Evolutionary conservation across 805 yeast species (phyloP).

Genomic region (Monosporozyma unispora): DNA sequence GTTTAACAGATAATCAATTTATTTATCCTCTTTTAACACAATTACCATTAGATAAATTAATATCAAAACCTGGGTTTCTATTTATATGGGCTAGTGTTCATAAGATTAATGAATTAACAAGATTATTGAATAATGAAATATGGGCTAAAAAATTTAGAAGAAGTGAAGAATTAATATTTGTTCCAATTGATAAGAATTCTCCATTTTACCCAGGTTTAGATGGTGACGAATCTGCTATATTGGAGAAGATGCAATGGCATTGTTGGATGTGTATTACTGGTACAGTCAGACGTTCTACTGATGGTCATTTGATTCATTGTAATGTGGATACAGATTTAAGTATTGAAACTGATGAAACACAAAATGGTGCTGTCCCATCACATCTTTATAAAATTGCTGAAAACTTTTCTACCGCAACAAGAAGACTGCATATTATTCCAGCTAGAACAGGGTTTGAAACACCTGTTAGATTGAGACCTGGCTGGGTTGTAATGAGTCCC

Average conservation of each 20-base stretch:
- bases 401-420: slow-evolving; percentile 73
- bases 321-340: slow-evolving; percentile 84
- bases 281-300: slow-evolving; percentile 78
- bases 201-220: slow-evolving; percentile 56
- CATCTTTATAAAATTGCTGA: slow-evolving; percentile 76
- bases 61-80: slow-evolving; percentile 78
- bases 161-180: slow-evolving; percentile 80
- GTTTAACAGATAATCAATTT: slow-evolving; percentile 66
- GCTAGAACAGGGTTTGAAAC: slow-evolving; percentile 54
- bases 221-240: slow-evolving; percentile 39
- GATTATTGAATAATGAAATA: slow-evolving; percentile 41
- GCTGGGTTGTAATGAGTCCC: slow-evolving; percentile 89
- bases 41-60: slow-evolving; percentile 62
- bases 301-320: slow-evolving; percentile 79
- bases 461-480: slow-evolving; percentile 61
- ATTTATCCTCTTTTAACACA: slow-evolving; percentile 51
- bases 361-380: slow-evolving; percentile 53
- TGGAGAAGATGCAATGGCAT: slow-evolving; percentile 83
- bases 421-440: slow-evolving; percentile 81
- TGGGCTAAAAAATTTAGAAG: slow-evolving; percentile 70
- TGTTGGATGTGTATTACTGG: slow-evolving; percentile 98
- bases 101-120: slow-evolving; percentile 55
- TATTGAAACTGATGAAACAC: slow-evolving; percentile 43
- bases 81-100: slow-evolving; percentile 83
- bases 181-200: slow-evolving; percentile 58